Conservation (phyloP, 2,329 filamentous ascomycete species). For the Scorias spongiosa region DNA sequence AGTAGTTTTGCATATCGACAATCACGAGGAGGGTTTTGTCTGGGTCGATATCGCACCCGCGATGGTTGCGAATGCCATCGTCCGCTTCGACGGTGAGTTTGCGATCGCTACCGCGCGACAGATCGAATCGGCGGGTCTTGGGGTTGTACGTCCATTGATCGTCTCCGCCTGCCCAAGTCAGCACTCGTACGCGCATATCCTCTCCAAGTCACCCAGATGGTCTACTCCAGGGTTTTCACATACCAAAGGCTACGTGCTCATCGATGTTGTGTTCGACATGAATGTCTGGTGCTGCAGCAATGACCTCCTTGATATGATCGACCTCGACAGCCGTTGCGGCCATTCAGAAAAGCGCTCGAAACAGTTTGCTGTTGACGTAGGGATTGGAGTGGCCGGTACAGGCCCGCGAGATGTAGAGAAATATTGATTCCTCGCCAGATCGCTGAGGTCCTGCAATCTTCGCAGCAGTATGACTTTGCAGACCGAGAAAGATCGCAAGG, state of each 20-base stretch:
- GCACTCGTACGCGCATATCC: neutral
- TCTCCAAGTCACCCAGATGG: no score
- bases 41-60: constrained; percentile 27
- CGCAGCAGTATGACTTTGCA: no score
- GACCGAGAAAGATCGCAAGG: no score
- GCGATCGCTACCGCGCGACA: constrained; percentile 22
- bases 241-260: constrained; percentile 25
- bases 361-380: neutral
- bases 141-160: constrained; percentile 28
- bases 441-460: no score
- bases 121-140: constrained; percentile 26
- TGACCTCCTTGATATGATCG: constrained; percentile 14
- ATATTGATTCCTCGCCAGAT: no score
- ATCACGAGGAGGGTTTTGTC: constrained; percentile 23
- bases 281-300: constrained; percentile 8
- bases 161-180: constrained; percentile 16
- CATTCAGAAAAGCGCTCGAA: constrained; percentile 6
- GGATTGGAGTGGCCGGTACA: neutral
- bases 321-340: constrained; percentile 16
- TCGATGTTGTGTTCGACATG: constrained; percentile 19
- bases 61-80: constrained; percentile 25
- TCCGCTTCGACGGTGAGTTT: constrained; percentile 26
- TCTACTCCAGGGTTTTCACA: neutral
- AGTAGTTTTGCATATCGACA: constrained; percentile 32
- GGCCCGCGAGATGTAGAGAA: neutral